phyloP scores from a whole-genome alignment of 805 yeast species.

The Tetrapisispora namnaoensis region DNA sequence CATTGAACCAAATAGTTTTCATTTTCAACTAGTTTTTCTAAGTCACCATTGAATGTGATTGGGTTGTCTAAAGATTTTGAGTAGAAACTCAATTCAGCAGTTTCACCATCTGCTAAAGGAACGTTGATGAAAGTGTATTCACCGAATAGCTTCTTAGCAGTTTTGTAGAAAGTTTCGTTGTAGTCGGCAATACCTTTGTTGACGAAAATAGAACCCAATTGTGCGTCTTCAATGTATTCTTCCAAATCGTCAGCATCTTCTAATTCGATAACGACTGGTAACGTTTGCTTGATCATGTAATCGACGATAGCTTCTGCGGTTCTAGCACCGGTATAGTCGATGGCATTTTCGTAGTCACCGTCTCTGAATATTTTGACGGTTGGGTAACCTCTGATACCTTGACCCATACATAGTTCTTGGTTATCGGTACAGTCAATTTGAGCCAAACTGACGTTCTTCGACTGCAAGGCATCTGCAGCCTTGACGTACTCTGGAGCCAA shows the following conservation, averaged over 20 bases:
- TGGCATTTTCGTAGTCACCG: constrained; percentile 33
- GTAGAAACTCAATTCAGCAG: constrained; percentile 17
- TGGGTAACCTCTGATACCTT: constrained; percentile 74
- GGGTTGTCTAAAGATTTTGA: constrained; percentile 21
- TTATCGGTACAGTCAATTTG: constrained; percentile 82
- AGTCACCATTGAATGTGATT: constrained; percentile 24
- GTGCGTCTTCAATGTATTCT: constrained; percentile 31
- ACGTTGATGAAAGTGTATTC: constrained; percentile 47
- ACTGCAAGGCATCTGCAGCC: constrained; percentile 61
- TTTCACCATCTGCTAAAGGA: constrained; percentile 30
- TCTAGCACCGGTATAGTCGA: constrained; percentile 81
- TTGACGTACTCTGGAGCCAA: constrained; percentile 70
- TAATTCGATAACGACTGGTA: constrained; percentile 59
- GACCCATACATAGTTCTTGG: constrained; percentile 56
- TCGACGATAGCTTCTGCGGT: constrained; percentile 64
- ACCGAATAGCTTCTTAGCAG: constrained; percentile 60
- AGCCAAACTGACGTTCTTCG: constrained; percentile 59
- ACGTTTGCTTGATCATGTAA: constrained; percentile 71
- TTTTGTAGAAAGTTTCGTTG: constrained; percentile 47
- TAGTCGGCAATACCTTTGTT: constrained; percentile 37
- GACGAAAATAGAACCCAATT: constrained; percentile 44
- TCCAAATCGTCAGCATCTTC: constrained; percentile 42
- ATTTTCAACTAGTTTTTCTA: constrained; percentile 27
- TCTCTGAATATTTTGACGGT: constrained; percentile 64
- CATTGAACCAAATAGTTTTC: constrained; percentile 41